Conservation (phyloP, 352 stramenopile genomes). For the Blastocystis sp. region DNA sequence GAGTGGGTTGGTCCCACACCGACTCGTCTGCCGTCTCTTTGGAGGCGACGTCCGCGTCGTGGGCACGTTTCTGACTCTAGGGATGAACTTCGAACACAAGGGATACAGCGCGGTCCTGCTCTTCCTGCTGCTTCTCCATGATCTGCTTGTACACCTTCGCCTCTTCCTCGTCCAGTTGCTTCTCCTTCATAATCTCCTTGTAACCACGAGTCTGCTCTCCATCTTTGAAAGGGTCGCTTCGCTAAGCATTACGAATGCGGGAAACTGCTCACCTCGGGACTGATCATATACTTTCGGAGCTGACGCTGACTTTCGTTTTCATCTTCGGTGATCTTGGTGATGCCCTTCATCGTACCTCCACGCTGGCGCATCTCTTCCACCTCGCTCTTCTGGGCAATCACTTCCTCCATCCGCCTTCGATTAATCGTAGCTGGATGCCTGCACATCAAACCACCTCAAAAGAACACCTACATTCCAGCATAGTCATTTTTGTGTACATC, state of each 20-base stretch:
- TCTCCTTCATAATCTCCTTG: conserved; percentile 79
- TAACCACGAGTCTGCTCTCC: conserved; percentile 76
- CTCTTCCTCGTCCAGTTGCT: conserved; percentile 77
- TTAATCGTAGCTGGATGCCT: conserved; percentile 50
- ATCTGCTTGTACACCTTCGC: conserved; percentile 78
- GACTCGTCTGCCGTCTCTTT: neutral
- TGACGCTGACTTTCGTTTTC: conserved; percentile 81
- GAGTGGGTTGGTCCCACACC: conserved; percentile 63
- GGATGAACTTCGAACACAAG: conserved; percentile 3
- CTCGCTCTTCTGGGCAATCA: conserved; percentile 9
- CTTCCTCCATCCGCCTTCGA: conserved; percentile 4
- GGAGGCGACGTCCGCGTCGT: conserved; percentile 51
- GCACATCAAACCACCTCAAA: neutral
- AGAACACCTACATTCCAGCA: neutral
- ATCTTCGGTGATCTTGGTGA: conserved; percentile 83
- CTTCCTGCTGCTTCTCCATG: conserved; percentile 71
- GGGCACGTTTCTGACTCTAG: conserved; percentile 61
- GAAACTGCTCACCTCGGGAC: conserved; percentile 26
- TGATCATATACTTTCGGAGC: neutral
- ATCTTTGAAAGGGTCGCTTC: conserved; percentile 79
- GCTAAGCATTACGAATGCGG: conserved; percentile 66
- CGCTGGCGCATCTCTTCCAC: conserved; percentile 67
- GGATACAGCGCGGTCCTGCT: neutral
- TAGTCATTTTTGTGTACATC: neutral
- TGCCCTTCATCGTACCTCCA: conserved; percentile 82